Percentiles rank a stretch among this genome's conserved stretches.
Evolutionary conservation across 305 asterid species (phyloP).

Genomic region (Rubia peregrina): DNA sequence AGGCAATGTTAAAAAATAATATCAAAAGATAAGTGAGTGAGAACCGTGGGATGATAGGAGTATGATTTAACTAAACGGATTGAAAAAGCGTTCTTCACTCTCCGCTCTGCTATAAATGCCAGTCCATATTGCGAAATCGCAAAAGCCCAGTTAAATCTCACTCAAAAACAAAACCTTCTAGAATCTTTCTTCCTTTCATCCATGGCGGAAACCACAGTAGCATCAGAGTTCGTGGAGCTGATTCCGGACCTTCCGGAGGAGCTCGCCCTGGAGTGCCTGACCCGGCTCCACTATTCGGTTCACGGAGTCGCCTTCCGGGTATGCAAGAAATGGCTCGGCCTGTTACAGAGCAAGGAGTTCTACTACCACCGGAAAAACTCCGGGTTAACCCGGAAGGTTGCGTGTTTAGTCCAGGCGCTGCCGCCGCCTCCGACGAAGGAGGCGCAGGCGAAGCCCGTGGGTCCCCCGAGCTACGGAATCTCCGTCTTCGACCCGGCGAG

Average conservation of each 20-base stretch:
- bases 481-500: conserved; percentile 51
- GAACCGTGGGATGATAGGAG: too few relatives aligned
- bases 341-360: conserved; percentile 53
- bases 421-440: conserved; percentile 19
- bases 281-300: conserved; percentile 66
- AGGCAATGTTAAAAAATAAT: too few relatives aligned
- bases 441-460: conserved; percentile 39
- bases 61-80: too few relatives aligned
- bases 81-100: background rate
- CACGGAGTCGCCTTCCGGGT: conserved; percentile 51
- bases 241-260: conserved; percentile 86
- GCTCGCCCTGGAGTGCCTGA: conserved; percentile 70
- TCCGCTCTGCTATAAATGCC: conserved; percentile 15
- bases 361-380: conserved; percentile 50
- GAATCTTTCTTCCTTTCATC: background rate
- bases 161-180: background rate
- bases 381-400: conserved; percentile 49
- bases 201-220: background rate
- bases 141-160: background rate
- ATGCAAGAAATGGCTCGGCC: conserved; percentile 55
- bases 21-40: too few relatives aligned
- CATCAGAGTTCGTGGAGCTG: conserved; percentile 32
- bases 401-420: conserved; percentile 62
- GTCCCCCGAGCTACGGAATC: conserved; percentile 57
- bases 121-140: background rate